These are phyloP conservation scores for Colletotrichum neosansevieriae DNA, from an alignment of 2,329 filamentous ascomycete species.

Conservation along the genomic window DNA sequence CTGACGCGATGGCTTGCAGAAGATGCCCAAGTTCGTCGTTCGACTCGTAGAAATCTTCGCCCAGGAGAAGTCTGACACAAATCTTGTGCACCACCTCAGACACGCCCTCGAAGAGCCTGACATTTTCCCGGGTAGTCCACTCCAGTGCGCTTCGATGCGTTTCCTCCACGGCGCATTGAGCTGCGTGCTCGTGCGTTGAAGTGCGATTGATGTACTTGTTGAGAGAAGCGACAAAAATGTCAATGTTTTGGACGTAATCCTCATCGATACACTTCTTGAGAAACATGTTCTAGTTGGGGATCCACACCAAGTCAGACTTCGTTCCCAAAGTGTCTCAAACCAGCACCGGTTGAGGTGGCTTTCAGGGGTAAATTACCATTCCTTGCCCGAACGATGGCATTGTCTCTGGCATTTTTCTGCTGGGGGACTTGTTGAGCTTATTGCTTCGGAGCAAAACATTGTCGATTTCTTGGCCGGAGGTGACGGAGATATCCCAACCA, in stretches of 20 bases:
- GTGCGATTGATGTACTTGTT: slow-evolving; percentile 34
- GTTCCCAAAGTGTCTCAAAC: slow-evolving; percentile 24
- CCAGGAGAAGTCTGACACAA: slow-evolving; percentile 39
- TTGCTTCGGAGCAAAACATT: slow-evolving; percentile 31
- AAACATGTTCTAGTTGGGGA: slow-evolving; percentile 29
- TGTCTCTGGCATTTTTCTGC: slow-evolving; percentile 37
- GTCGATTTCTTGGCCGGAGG: slow-evolving; percentile 24
- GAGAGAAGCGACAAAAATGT: slow-evolving; percentile 28
- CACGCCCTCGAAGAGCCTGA: slow-evolving; percentile 36
- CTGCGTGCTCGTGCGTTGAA: slow-evolving; percentile 26
- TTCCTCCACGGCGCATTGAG: slow-evolving; percentile 38
- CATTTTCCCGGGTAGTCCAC: slow-evolving; percentile 24
- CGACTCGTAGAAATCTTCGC: slow-evolving; percentile 41
- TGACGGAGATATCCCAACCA: slow-evolving; percentile 35
- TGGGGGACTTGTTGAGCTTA: slow-evolving; percentile 33
- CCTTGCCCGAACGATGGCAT: slow-evolving; percentile 36
- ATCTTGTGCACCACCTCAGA: slow-evolving; percentile 39
- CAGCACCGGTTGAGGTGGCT: slow-evolving; percentile 20
- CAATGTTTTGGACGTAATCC: slow-evolving; percentile 37
- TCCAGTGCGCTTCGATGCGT: slow-evolving; percentile 38
- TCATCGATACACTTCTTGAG: slow-evolving; percentile 41
- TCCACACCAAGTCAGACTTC: slow-evolving; percentile 3
- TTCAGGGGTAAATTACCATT: slow-evolving; percentile 30
- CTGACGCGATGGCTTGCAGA: slow-evolving; percentile 36
- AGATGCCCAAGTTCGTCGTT: slow-evolving; percentile 37